Conservation (phyloP, 306 rosid species). For the Sindora glabra region DNA sequence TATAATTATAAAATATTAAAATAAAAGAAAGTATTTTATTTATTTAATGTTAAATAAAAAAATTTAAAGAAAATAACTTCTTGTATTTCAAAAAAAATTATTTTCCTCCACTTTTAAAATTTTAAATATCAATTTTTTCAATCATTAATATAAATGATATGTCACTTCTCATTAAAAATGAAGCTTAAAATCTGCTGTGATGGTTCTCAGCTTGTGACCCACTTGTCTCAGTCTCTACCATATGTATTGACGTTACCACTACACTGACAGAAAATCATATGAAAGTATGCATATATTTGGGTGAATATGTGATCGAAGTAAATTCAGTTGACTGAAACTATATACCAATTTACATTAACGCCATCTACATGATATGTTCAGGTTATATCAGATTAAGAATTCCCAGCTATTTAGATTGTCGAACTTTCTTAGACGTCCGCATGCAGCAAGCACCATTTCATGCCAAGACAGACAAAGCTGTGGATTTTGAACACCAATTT, state of each 20-base stretch:
- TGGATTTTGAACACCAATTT: background rate
- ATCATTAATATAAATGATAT: no score
- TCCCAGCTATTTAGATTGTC: background rate
- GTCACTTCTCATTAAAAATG: no score
- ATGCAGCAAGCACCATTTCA: background rate
- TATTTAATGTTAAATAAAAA: no score
- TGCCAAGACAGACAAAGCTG: background rate
- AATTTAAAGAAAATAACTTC: no score
- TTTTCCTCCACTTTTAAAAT: no score
- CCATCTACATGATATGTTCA: background rate
- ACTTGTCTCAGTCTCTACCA: slow-evolving; percentile 23
- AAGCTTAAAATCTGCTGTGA: slow-evolving; percentile 17
- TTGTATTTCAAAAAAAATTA: no score
- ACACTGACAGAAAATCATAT: no score
- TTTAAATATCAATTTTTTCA: no score
- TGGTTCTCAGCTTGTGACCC: slow-evolving; percentile 23
- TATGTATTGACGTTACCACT: slow-evolving; percentile 22
- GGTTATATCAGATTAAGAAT: background rate
- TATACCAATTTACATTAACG: no score
- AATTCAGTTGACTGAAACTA: no score
- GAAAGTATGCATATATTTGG: background rate
- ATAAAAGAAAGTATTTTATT: no score
- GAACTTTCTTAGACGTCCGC: background rate
- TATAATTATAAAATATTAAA: no score
- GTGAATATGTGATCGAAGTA: background rate